Conservation (phyloP, 306 rosid species). For the Castanospermum australe region DNA sequence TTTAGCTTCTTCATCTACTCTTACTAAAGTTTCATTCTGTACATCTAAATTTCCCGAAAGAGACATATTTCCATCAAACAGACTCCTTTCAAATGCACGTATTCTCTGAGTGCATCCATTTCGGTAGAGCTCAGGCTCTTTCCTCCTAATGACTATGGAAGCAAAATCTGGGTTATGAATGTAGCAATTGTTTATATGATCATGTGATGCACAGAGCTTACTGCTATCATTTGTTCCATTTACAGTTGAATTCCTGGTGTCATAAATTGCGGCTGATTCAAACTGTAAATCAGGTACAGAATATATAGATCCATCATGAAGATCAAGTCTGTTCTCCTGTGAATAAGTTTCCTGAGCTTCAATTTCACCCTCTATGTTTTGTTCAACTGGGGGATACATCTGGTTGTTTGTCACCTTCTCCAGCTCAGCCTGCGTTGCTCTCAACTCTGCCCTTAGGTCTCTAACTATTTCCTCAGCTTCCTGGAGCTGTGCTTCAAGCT, state of each 20-base stretch:
- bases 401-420: conserved; percentile 52
- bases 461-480: conserved; percentile 86
- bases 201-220: conserved; percentile 34
- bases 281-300: conserved; percentile 34
- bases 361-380: conserved; percentile 36
- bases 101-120: conserved; percentile 86
- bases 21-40: conserved; percentile 37
- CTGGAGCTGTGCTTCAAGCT: conserved; percentile 87
- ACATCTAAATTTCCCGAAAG: conserved; percentile 51
- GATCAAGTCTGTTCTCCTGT: conserved; percentile 25
- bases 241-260: conserved; percentile 15
- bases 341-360: conserved; percentile 26
- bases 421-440: conserved; percentile 63
- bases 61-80: conserved; percentile 49
- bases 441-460: conserved; percentile 76
- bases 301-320: conserved; percentile 16
- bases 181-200: conserved; percentile 41
- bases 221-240: conserved; percentile 40
- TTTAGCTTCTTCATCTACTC: conserved; percentile 46
- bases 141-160: conserved; percentile 73
- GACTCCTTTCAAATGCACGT: conserved; percentile 76
- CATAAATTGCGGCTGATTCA: conserved; percentile 29
- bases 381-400: conserved; percentile 33
- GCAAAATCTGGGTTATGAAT: conserved; percentile 64
- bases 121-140: conserved; percentile 63